These are phyloP conservation scores for Rhynchosporium agropyri DNA, from an alignment of 2,329 filamentous ascomycete species.

Conservation along the genomic window DNA sequence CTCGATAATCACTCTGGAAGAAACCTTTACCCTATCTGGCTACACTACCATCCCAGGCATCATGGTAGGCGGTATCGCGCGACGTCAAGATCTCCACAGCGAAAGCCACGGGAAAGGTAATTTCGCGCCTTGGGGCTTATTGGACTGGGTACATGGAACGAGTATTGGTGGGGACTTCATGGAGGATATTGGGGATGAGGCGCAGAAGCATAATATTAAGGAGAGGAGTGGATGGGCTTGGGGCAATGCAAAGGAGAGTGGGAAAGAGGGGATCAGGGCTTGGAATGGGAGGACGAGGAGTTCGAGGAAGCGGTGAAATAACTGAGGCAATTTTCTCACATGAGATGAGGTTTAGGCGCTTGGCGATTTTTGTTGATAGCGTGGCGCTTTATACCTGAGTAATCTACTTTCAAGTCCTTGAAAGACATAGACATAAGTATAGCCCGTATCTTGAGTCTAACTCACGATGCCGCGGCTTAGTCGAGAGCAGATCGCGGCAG, in stretches of 20 bases:
- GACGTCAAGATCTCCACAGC: conserved; percentile 59
- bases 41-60: conserved; percentile 62
- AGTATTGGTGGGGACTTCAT: conserved; percentile 55
- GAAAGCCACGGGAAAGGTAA: conserved; percentile 59
- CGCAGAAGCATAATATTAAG: conserved; percentile 56
- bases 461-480: too few relatives aligned
- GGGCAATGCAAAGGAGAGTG: conserved; percentile 41
- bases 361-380: neutral
- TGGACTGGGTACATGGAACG: conserved; percentile 65
- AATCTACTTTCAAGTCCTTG: too few relatives aligned
- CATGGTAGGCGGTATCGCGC: conserved; percentile 54
- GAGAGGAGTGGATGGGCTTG: conserved; percentile 44
- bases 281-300: conserved; percentile 36
- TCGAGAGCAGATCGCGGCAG: too few relatives aligned
- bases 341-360: neutral
- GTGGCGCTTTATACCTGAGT: neutral
- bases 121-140: conserved; percentile 61
- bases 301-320: conserved; percentile 27
- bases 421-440: too few relatives aligned
- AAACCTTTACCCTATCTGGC: conserved; percentile 67
- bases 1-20: conserved; percentile 64
- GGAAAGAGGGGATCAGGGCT: conserved; percentile 43
- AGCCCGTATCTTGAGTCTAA: too few relatives aligned
- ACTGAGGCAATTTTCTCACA: neutral
- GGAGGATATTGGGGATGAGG: conserved; percentile 57